phyloP scores from a whole-genome alignment of 164 flowering plant species.

The Chimonanthus praecox region DNA sequence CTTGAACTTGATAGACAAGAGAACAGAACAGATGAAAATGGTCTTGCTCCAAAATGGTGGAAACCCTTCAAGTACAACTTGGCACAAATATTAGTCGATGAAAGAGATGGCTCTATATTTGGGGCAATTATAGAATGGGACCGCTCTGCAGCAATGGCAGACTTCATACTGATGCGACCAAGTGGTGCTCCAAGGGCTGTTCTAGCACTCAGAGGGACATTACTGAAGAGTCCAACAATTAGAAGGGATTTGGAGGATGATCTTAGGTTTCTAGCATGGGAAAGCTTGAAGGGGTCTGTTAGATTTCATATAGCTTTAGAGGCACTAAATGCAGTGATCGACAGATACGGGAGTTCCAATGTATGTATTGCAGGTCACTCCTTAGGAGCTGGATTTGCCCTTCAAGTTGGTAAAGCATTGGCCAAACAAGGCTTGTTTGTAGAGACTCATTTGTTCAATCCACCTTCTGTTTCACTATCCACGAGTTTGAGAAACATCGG shows the following conservation, averaged over 20 bases:
- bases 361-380: constrained; percentile 90
- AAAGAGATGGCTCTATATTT: constrained; percentile 82
- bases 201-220: constrained; percentile 78
- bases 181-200: constrained; percentile 92
- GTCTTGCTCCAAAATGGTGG: constrained; percentile 98
- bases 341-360: constrained; percentile 60
- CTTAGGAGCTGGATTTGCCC: constrained; percentile 91
- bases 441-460: constrained; percentile 91
- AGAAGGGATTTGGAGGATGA: constrained; percentile 87
- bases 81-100: constrained; percentile 50
- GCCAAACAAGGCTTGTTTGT: constrained; percentile 80
- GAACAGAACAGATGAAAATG: constrained; percentile 48
- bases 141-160: constrained; percentile 66
- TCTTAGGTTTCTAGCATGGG: constrained; percentile 93
- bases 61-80: constrained; percentile 85
- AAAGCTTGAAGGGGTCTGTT: constrained; percentile 81
- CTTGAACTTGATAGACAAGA: constrained; percentile 94
- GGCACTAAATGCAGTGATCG: constrained; percentile 39
- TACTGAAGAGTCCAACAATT: constrained; percentile 72
- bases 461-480: constrained; percentile 88
- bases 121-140: constrained; percentile 97
- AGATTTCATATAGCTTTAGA: constrained; percentile 59
- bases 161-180: constrained; percentile 70
- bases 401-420: constrained; percentile 82
- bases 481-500: constrained; percentile 67